A percentile compares a stretch with the other conserved stretches of the same genome.
These are phyloP conservation scores for Xylaria sp. DNA, from an alignment of 495 filamentous ascomycete genomes.

Conservation along the genomic window DNA sequence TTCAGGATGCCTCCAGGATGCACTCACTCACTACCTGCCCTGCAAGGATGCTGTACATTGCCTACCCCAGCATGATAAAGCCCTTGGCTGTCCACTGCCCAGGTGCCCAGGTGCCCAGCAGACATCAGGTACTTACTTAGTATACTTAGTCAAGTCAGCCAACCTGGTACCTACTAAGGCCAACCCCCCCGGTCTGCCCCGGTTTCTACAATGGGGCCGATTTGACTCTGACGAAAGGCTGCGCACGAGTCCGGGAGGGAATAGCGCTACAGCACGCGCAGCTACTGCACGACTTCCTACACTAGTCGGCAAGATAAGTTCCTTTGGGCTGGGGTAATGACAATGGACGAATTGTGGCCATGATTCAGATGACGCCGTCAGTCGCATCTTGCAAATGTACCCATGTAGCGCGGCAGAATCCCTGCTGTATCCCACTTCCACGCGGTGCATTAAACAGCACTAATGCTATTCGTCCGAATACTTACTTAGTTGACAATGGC, in stretches of 20 bases:
- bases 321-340: neutral
- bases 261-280: neutral
- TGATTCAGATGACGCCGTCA: constrained; percentile 13
- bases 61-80: constrained; percentile 9
- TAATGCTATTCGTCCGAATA: constrained; percentile 10
- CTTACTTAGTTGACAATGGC: neutral
- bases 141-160: neutral
- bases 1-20: constrained; percentile 10
- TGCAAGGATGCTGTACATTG: constrained; percentile 6
- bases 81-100: neutral
- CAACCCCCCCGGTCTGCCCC: neutral
- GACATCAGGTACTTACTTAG: neutral
- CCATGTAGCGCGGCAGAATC: neutral
- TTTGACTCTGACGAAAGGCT: constrained; percentile 18
- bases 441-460: constrained; percentile 1
- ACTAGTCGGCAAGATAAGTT: neutral
- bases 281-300: constrained; percentile 20
- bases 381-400: constrained; percentile 2
- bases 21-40: neutral
- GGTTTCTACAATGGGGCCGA: constrained; percentile 1
- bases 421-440: constrained; percentile 1
- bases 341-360: neutral
- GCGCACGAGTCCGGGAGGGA: neutral
- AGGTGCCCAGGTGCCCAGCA: too few relatives aligned
- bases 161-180: neutral